phyloP scores from a whole-genome alignment of 441 rosid genomes.

The Bocquillonia castaneifolia region DNA sequence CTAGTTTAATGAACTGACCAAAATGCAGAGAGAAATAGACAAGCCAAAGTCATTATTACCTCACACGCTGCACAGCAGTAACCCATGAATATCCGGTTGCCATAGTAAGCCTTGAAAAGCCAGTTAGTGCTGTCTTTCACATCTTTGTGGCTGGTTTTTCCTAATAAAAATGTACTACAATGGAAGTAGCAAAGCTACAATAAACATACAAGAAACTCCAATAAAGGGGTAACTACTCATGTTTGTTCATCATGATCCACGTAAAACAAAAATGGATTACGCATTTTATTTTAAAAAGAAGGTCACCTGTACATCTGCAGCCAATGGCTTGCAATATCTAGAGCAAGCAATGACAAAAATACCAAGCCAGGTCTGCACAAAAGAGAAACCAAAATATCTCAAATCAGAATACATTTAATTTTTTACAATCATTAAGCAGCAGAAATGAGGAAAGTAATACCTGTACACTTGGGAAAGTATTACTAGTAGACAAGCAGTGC shows the following conservation, averaged over 20 bases:
- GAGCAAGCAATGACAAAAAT: constrained; percentile 78
- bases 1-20: neutral
- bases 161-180: constrained; percentile 77
- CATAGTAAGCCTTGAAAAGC: constrained; percentile 91
- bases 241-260: neutral
- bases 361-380: constrained; percentile 80
- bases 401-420: neutral
- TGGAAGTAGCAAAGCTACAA: constrained; percentile 23
- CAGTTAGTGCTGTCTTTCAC: constrained; percentile 90
- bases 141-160: constrained; percentile 92
- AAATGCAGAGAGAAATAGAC: neutral
- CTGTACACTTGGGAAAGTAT: constrained; percentile 90
- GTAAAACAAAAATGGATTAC: neutral
- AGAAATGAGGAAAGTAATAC: constrained; percentile 32
- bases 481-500: constrained; percentile 92
- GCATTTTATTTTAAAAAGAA: neutral
- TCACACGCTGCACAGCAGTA: constrained; percentile 92
- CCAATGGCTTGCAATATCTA: constrained; percentile 95
- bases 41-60: constrained; percentile 36
- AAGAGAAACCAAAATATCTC: constrained; percentile 13
- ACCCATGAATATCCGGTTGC: constrained; percentile 91
- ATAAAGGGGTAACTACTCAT: constrained; percentile 1
- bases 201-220: neutral
- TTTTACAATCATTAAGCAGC: constrained; percentile 7
- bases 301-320: constrained; percentile 92